Base-by-base conservation (phyloP, 805 yeast genomes). In the Candida patagonica region DNA sequence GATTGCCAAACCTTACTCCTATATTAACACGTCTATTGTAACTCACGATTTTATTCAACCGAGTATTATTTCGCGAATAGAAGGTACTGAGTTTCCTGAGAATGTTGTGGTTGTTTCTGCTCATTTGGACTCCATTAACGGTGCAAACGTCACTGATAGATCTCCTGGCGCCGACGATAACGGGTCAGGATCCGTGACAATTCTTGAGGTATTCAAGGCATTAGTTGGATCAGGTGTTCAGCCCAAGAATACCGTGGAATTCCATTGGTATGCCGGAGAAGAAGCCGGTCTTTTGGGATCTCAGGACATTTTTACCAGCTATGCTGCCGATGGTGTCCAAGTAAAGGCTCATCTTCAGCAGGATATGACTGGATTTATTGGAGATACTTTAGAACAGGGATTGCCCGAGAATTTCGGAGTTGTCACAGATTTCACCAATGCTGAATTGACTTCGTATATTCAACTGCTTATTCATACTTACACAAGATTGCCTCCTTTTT, bases 111-210 rank as follows among this genome's bases (percentile, higher is more conserved):
- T 89, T n/a, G 72, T 89, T 30, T 96, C 96, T 1, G 82, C 94
- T 21, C 97, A 89, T 62, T 83, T 80, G 55, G 97, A 88, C 57
- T 80, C 95, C 2, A 70, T 79, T 46, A 86, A 85, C 55, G 65
- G 83, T 40, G 49, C 83, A 29, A 68, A 82, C 42, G 95, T 95
- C 8, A 68, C 68, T 34, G 46, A 76, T 15, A 55, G 81, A 47
- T 68, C 95, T 0, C 96, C 96, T 2, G 97, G 97, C 2, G 96
- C 95, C 2, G 97, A 88, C 56, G 97, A 88, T 56, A 83, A 88
- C 59, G 94, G 94, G 2, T 76, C 88, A 2, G 97, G 96, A 7
- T 79, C 89, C 3, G 78, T 80, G 3, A 80, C 94, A 2, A 71
- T 74, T 24, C 59, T 86, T 41, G 94, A 87, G 57, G 76, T 86